Evolutionary conservation across 768 basidiomycete species (phyloP), one percentile per base, ranked within the genome.

Genomic region (Calocera viscosa): DNA sequence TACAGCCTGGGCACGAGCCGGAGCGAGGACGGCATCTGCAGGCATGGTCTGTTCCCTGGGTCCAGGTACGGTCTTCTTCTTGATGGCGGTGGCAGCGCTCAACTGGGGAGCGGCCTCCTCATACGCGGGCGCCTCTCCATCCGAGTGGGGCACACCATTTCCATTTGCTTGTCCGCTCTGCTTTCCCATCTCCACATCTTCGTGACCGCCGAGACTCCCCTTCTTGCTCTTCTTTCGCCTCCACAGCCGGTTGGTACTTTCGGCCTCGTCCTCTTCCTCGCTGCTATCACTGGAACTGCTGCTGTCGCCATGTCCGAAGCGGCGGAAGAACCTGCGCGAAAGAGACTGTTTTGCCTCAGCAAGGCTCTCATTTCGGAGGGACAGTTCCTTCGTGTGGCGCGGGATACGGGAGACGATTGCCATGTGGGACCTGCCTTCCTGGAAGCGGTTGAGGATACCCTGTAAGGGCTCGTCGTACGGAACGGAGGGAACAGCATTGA

Each of bases 401-500:
- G 69, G 68, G 70, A 89, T 84, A 53, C 90, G 84, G 69, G 86
- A 86, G 65, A 94, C 90, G 71, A 94, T 89, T 22, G 92, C 92
- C 84, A 95, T 94, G 74, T 95, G 92, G 41, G 88, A 90, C 35
- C 90, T 82, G 3, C 91, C 92, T 72, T 92, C 91, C 74, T 94
- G 91, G 75, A 94, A 94, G 68, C 81, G 87, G 75, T 94, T 91
- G 34, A 94, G 80, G 69, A 93, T 90, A 30, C 88, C 86, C 12
- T 94, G 82, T 0, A 95, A 79, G 28, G 91, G 83, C 75, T 92
- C 90, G 71, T 94, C 91, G 49, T 86, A 87, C 1, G 91, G 90
- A 1, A 94, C 89, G 66, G 88, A 90, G 0, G 87, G 89, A 7
- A 94, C 89, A 72, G 87, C 89, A 76, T 93, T 92, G 53, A 95